Evolutionary conservation across 1,284 basidiomycete genomes (phyloP).

Genomic region (Anthracocystis panici-leucophaei): DNA sequence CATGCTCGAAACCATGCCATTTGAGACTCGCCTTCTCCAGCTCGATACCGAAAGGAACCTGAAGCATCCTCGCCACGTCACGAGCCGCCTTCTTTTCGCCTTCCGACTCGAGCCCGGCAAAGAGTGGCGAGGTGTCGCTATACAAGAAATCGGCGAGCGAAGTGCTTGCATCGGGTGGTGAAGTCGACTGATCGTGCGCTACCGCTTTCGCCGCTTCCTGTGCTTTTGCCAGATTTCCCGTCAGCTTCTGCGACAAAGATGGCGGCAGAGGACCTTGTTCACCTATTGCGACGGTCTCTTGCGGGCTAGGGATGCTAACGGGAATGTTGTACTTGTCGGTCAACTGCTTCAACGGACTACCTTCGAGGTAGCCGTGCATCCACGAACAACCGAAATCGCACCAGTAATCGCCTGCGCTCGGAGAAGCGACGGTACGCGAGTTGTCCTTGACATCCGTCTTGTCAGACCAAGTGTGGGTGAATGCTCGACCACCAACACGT

Average conservation of each 20-base stretch:
- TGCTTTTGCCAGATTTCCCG: slow-evolving; percentile 47
- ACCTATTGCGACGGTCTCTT: slow-evolving; percentile 47
- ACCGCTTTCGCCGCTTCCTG: slow-evolving; percentile 40
- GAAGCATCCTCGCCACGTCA: slow-evolving; percentile 71
- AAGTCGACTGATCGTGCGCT: slow-evolving; percentile 47
- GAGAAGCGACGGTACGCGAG: slow-evolving; percentile 19
- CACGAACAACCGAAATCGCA: slow-evolving; percentile 71
- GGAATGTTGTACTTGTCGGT: slow-evolving; percentile 70
- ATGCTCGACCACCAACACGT: slow-evolving; percentile 72
- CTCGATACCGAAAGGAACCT: slow-evolving; percentile 72
- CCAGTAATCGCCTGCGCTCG: slow-evolving; percentile 24
- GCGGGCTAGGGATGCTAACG: slow-evolving; percentile 41
- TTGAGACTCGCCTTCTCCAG: slow-evolving; percentile 68
- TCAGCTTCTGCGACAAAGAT: slow-evolving; percentile 34
- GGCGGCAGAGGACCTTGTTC: slow-evolving; percentile 43
- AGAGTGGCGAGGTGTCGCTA: slow-evolving; percentile 62
- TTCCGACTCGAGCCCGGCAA: slow-evolving; percentile 36
- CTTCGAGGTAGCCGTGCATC: slow-evolving; percentile 73
- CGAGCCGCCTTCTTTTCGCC: slow-evolving; percentile 77
- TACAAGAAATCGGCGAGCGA: slow-evolving; percentile 70
- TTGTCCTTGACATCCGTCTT: slow-evolving; percentile 43
- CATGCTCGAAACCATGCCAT: slow-evolving; percentile 69
- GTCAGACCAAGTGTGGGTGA: slow-evolving; percentile 68
- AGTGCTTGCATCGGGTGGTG: slow-evolving; percentile 46
- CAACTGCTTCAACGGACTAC: slow-evolving; percentile 71